Evolutionary conservation across 2,329 filamentous ascomycete genomes (phyloP), one percentile per base, ranked within the genome.

Genomic region (Fusarium sp.): DNA sequence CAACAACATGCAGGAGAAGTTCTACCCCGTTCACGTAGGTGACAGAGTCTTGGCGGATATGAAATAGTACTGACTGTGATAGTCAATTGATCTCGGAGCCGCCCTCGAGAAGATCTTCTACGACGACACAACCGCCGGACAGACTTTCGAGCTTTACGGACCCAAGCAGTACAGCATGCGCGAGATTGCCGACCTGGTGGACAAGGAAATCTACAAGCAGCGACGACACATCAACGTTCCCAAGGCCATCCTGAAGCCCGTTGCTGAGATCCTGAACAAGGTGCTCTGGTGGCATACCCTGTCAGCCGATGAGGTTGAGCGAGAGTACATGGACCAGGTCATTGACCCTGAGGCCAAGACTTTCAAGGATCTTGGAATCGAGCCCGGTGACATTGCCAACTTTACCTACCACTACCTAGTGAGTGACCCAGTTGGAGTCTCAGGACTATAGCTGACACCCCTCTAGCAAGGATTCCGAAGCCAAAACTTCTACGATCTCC

Each of bases 371-470:
- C 89, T 99, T 56, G 94, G 91, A 70, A 98, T 99, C 74, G 93
- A 95, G 84, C 94, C 96, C 33, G 93, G 91, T 56, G 95, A 98
- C 74, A 90, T 98, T 79, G 92, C 90, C 83, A 92, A 94, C 83
- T 91, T 95, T 82, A 97, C 95, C 75, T 98, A 96, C 85, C 93
- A 97, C 84, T 99, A 99, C 85, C 85, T 98, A 87, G 95, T 97
- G 88, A 85, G 93, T 86, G 38, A 5, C 36, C 18, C 13, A 31
- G 20, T 16, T 20, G 14, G 33, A 25, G 45, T 31, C 8, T 22
- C 31, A 22, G 20, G 25, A 31, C 50, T 57, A 16, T 8, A 22
- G 54, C 74, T 76, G 36, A 76, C 68, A 61, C 20, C 66, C 33
- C 50, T 76, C 76, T 78, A 96, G 94, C 93, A 97, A 93, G 93